phyloP scores from a whole-genome alignment of 2,329 filamentous ascomycete genomes.

The Anthostomella pinea region DNA sequence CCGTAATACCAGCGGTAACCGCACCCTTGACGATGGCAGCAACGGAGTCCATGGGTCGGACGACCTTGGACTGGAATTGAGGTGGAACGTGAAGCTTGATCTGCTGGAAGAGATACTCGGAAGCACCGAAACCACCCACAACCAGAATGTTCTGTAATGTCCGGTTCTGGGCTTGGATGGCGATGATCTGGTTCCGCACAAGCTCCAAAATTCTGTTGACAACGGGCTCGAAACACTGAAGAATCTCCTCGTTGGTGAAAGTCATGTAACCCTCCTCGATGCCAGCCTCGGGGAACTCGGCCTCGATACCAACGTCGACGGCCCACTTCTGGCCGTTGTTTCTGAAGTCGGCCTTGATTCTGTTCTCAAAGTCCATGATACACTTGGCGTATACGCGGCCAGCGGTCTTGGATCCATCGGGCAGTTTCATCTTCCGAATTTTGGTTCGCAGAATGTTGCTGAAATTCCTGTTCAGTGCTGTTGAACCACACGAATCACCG shows the following conservation, averaged over 20 bases:
- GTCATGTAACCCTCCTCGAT: constrained; percentile 99
- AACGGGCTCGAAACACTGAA: constrained; percentile 98
- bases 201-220: constrained; percentile 96
- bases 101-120: constrained; percentile 98
- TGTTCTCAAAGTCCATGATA: constrained; percentile 99
- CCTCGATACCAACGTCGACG: constrained; percentile 96
- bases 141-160: constrained; percentile 93
- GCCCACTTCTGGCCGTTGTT: constrained; percentile 99
- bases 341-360: constrained; percentile 98
- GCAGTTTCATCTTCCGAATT: constrained; percentile 98
- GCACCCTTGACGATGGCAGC: constrained; percentile 98
- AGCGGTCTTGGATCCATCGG: constrained; percentile 95
- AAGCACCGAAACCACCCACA: constrained; percentile 96
- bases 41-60: constrained; percentile 97
- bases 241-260: constrained; percentile 97
- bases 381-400: constrained; percentile 98
- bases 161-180: constrained; percentile 95
- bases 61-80: constrained; percentile 97
- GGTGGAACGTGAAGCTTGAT: constrained; percentile 98
- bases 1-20: constrained; percentile 95
- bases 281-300: constrained; percentile 93
- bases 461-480: constrained; percentile 95
- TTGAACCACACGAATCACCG: constrained; percentile 97
- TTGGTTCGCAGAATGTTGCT: constrained; percentile 97
- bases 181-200: constrained; percentile 97